These are phyloP conservation scores for Helminthosporium solani DNA, from an alignment of 2,329 filamentous ascomycete genomes.

Conservation along the genomic window DNA sequence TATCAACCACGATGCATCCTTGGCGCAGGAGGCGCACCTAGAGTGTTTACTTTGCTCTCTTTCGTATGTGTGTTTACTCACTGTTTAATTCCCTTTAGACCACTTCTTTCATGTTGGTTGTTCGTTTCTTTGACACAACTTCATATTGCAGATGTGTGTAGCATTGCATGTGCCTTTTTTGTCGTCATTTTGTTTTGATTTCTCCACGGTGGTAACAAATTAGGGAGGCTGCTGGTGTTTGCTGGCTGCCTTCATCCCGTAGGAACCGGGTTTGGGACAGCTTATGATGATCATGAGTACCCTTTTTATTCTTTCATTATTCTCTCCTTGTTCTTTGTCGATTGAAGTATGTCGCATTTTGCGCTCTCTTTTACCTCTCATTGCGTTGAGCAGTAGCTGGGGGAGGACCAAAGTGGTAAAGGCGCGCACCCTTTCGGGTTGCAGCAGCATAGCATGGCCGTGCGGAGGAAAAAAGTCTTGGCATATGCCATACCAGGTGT, in stretches of 20 bases:
- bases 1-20: constrained; percentile 16
- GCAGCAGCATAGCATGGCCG: background rate
- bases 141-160: constrained; percentile 18
- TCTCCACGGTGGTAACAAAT: background rate
- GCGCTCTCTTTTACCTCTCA: background rate
- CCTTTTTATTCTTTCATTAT: constrained; percentile 9
- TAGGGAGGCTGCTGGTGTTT: background rate
- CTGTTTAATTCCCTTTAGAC: constrained; percentile 30
- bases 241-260: background rate
- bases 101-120: constrained; percentile 2
- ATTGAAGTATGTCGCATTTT: background rate
- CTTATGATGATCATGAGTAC: constrained; percentile 20
- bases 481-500: no score
- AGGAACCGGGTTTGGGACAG: background rate
- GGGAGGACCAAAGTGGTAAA: background rate
- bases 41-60: constrained; percentile 14
- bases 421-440: background rate
- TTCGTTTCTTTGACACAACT: constrained; percentile 9
- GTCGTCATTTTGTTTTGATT: constrained; percentile 9
- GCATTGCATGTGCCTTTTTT: constrained; percentile 29
- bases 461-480: no score
- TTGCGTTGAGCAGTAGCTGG: background rate
- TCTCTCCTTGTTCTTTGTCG: background rate
- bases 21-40: constrained; percentile 27
- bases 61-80: constrained; percentile 23